phyloP scores from a whole-genome alignment of 2,329 filamentous ascomycete genomes.

The Corynespora cassiicola region DNA sequence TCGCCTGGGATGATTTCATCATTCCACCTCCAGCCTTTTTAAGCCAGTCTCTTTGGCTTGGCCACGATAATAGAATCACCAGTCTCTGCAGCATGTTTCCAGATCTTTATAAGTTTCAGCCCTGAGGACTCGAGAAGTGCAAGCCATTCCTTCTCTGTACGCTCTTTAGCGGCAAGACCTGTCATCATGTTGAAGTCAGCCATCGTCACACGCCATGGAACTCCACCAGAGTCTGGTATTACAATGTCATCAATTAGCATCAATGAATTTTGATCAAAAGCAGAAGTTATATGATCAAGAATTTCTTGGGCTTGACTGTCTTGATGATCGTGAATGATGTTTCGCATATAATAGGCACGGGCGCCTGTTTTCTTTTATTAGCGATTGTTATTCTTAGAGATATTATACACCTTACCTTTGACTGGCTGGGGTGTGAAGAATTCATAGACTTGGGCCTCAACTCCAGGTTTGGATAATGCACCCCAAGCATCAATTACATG shows the following conservation, averaged over 20 bases:
- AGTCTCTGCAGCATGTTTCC: slow-evolving; percentile 2
- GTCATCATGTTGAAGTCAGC: slow-evolving; percentile 3
- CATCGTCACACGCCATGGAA: slow-evolving; percentile 1
- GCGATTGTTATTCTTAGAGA: too few species aligned
- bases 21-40: too few species aligned
- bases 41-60: too few species aligned
- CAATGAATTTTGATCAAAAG: slow-evolving; percentile 41
- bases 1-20: too few species aligned
- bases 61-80: slow-evolving; percentile 9
- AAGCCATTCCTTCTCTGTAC: slow-evolving; percentile 4
- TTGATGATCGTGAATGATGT: slow-evolving; percentile 45
- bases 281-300: slow-evolving; percentile 38
- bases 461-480: neutral
- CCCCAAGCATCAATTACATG: neutral
- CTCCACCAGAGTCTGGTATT: too few species aligned
- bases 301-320: slow-evolving; percentile 46
- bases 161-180: slow-evolving; percentile 1
- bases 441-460: slow-evolving; percentile 1
- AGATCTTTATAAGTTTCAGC: slow-evolving; percentile 1
- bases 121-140: slow-evolving; percentile 3
- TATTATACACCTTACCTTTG: too few species aligned
- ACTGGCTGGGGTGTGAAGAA: too few species aligned
- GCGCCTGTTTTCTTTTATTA: too few species aligned
- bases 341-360: slow-evolving; percentile 40
- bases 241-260: slow-evolving; percentile 54